Percentiles rank a stretch among this genome's conserved stretches.
Evolutionary conservation across 768 basidiomycete species (phyloP).

Genomic region (Rhodocollybia butyracea): DNA sequence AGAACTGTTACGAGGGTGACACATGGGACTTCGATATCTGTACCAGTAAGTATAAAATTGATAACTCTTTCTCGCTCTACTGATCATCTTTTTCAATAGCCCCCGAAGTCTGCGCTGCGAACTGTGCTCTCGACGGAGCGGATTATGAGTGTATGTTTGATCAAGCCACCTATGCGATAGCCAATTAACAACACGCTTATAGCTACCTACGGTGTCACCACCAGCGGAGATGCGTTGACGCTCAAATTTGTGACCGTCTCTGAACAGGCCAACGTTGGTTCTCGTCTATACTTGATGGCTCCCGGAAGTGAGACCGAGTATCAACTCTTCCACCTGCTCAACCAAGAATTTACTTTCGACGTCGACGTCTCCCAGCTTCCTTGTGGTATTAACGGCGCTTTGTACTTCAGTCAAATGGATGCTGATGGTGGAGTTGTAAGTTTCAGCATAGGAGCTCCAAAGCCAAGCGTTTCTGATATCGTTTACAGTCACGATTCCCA

Average conservation of each 20-base stretch:
- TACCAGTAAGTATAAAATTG: constrained; percentile 28
- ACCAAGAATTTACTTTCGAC: constrained; percentile 47
- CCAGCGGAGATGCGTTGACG: constrained; percentile 25
- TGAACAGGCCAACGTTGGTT: constrained; percentile 12
- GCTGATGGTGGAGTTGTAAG: constrained; percentile 46
- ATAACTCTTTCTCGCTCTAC: not conserved
- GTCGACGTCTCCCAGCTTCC: constrained; percentile 45
- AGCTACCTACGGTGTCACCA: constrained; percentile 35
- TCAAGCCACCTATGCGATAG: not conserved
- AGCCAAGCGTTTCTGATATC: not conserved
- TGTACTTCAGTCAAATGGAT: constrained; percentile 46
- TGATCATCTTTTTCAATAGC: not conserved
- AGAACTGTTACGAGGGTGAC: constrained; percentile 37
- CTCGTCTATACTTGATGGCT: constrained; percentile 30
- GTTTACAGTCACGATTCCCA: constrained; percentile 27
- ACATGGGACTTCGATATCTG: constrained; percentile 50
- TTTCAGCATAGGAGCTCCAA: not conserved
- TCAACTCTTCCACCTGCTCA: constrained; percentile 23
- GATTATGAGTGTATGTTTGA: constrained; percentile 14
- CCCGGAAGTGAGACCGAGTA: constrained; percentile 25
- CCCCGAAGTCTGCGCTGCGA: constrained; percentile 37
- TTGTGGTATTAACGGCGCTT: constrained; percentile 46
- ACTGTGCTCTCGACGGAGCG: constrained; percentile 18
- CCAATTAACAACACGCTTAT: not conserved
- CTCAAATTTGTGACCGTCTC: constrained; percentile 29